Evolutionary conservation across 768 basidiomycete species (phyloP).

Genomic region (Mycena haematopus): DNA sequence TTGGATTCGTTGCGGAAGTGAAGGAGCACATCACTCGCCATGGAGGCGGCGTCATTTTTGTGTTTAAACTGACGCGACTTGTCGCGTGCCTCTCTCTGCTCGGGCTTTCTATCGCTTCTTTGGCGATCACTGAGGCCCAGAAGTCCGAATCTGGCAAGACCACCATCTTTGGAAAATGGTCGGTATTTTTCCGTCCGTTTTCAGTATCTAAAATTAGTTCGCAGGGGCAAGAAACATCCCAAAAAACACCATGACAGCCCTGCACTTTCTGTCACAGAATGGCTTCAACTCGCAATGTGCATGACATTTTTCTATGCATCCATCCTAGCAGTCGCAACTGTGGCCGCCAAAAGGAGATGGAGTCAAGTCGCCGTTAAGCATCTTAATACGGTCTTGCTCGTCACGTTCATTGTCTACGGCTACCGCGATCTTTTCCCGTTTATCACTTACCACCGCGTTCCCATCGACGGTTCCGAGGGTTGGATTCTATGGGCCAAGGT

Average conservation of each 20-base stretch:
- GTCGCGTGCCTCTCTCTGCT: slow-evolving; percentile 54
- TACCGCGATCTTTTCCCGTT: slow-evolving; percentile 69
- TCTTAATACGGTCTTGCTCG: slow-evolving; percentile 54
- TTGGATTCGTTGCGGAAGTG: slow-evolving; percentile 42
- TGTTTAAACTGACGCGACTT: slow-evolving; percentile 52
- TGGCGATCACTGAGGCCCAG: slow-evolving; percentile 38
- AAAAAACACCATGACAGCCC: slow-evolving; percentile 27
- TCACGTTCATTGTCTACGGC: slow-evolving; percentile 53
- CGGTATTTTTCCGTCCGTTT: background rate
- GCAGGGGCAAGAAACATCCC: slow-evolving; percentile 37
- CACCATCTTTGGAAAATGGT: slow-evolving; percentile 32
- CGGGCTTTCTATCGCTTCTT: slow-evolving; percentile 54
- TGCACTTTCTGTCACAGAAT: slow-evolving; percentile 34
- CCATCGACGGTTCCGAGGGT: slow-evolving; percentile 57
- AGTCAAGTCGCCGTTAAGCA: slow-evolving; percentile 50
- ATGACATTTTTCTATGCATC: slow-evolving; percentile 48
- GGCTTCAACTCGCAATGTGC: slow-evolving; percentile 39
- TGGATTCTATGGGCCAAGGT: slow-evolving; percentile 61
- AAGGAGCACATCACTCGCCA: slow-evolving; percentile 47
- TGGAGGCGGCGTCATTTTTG: slow-evolving; percentile 52
- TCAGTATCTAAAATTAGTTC: background rate
- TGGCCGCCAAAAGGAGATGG: slow-evolving; percentile 46
- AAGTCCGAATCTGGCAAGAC: slow-evolving; percentile 15
- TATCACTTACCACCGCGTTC: slow-evolving; percentile 54
- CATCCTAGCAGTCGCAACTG: slow-evolving; percentile 48